phyloP scores from a whole-genome alignment of 2,329 filamentous ascomycete genomes.

The Bipolaris oryzae region DNA sequence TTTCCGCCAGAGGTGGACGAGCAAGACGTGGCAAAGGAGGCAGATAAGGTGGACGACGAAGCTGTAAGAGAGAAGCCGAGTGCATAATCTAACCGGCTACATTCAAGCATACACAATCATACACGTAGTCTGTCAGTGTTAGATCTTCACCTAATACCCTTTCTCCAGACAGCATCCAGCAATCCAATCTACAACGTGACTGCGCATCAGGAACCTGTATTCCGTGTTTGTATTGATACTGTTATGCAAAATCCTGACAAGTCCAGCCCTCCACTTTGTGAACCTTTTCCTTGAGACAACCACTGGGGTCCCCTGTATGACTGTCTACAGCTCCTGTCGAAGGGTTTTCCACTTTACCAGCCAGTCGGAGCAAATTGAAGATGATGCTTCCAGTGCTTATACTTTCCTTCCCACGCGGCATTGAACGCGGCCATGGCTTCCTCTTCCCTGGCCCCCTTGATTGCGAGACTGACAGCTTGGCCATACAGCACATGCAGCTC shows the following conservation, averaged over 20 bases:
- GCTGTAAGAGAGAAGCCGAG: slow-evolving; percentile 25
- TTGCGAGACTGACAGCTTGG: slow-evolving; percentile 29
- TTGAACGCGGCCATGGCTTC: slow-evolving; percentile 38
- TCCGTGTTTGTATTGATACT: no score
- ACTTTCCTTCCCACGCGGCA: slow-evolving; percentile 28
- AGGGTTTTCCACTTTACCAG: not conserved
- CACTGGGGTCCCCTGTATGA: no score
- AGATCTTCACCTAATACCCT: no score
- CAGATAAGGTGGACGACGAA: slow-evolving; percentile 20
- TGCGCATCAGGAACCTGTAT: no score
- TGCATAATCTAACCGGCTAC: not conserved
- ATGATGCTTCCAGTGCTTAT: slow-evolving; percentile 15
- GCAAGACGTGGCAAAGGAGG: slow-evolving; percentile 4
- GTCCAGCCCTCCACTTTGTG: no score
- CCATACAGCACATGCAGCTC: slow-evolving; percentile 39
- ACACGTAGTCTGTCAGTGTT: not conserved
- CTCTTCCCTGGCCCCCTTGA: slow-evolving; percentile 34
- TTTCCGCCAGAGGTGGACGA: slow-evolving; percentile 35
- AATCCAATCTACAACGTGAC: no score
- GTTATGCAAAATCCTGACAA: no score
- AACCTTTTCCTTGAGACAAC: no score
- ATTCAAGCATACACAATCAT: not conserved
- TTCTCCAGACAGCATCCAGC: no score
- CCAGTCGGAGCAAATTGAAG: slow-evolving; percentile 8
- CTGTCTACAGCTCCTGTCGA: not conserved